phyloP scores from a whole-genome alignment of 2,329 filamentous ascomycete genomes.

The Penicillium hordei region DNA sequence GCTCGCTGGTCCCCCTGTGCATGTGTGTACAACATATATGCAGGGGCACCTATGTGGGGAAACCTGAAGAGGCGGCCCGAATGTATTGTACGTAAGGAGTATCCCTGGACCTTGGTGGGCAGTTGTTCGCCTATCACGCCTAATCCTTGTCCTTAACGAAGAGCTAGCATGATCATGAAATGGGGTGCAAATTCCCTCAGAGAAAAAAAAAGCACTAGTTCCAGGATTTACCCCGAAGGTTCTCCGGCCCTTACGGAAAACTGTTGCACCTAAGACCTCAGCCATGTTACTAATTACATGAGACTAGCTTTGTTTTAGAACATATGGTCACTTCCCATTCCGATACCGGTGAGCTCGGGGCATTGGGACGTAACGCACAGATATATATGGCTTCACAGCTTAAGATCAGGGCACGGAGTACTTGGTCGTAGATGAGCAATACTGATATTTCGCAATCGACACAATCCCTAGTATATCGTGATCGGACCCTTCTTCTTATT shows the following conservation, averaged over 20 bases:
- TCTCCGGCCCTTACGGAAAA: not conserved
- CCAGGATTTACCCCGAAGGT: not conserved
- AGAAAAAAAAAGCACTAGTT: not conserved
- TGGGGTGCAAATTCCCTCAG: too few relatives aligned
- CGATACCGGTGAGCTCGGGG: not conserved
- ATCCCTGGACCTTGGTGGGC: not conserved
- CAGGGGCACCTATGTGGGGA: not conserved
- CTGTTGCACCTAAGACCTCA: too few relatives aligned
- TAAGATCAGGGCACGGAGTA: not conserved
- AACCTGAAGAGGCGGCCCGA: not conserved
- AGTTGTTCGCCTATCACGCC: not conserved
- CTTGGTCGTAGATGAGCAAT: not conserved
- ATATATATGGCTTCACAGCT: not conserved
- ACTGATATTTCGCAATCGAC: not conserved
- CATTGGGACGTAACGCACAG: not conserved
- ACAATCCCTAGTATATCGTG: not conserved
- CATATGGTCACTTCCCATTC: not conserved
- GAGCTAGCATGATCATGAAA: not conserved
- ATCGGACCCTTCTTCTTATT: not conserved
- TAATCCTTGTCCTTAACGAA: not conserved
- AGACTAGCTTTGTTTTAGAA: not conserved
- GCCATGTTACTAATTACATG: not conserved
- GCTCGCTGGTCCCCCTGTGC: not conserved
- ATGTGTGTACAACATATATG: constrained; percentile 1
- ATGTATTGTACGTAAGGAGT: not conserved